Evolutionary conservation across 768 basidiomycete genomes (phyloP).

Genomic region (Trametes punicea): DNA sequence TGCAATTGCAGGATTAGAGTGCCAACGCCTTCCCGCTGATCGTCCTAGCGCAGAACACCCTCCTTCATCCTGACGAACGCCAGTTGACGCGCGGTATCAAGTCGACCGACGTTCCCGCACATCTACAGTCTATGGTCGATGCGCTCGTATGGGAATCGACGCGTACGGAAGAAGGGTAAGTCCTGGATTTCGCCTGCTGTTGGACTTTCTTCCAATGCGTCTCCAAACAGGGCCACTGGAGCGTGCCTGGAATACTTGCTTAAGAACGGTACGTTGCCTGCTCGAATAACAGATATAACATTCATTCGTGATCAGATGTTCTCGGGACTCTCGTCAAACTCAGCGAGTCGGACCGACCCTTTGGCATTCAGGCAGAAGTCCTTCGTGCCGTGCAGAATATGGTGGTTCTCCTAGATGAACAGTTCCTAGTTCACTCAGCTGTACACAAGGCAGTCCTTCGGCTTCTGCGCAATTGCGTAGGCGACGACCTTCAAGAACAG

Average conservation of each 20-base stretch:
- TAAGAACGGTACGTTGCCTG: conserved; percentile 63
- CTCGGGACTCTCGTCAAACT: conserved; percentile 81
- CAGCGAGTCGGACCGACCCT: conserved; percentile 80
- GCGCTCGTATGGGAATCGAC: conserved; percentile 83
- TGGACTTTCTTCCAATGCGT: conserved; percentile 2
- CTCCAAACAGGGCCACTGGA: conserved; percentile 61
- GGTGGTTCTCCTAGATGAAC: conserved; percentile 88
- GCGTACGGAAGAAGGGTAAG: conserved; percentile 83
- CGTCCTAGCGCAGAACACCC: conserved; percentile 55
- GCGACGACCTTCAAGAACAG: conserved; percentile 89
- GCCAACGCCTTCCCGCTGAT: conserved; percentile 10
- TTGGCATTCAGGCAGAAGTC: conserved; percentile 90
- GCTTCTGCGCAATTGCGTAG: conserved; percentile 81
- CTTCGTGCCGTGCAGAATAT: conserved; percentile 85
- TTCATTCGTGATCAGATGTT: conserved; percentile 52
- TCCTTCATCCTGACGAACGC: conserved; percentile 86
- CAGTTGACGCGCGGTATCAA: conserved; percentile 78
- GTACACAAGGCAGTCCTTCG: conserved; percentile 87
- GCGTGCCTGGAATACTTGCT: conserved; percentile 88
- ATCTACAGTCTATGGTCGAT: conserved; percentile 79
- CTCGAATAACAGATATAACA: not conserved
- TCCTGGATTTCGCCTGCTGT: conserved; percentile 16
- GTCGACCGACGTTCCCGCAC: conserved; percentile 75
- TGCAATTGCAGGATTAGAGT: conserved; percentile 27
- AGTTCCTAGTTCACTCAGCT: conserved; percentile 88